Percentiles rank a stretch among this genome's conserved stretches.
Evolutionary conservation across 2,329 filamentous ascomycete genomes (phyloP).

Genomic region (Pseudogymnoascus sp.): DNA sequence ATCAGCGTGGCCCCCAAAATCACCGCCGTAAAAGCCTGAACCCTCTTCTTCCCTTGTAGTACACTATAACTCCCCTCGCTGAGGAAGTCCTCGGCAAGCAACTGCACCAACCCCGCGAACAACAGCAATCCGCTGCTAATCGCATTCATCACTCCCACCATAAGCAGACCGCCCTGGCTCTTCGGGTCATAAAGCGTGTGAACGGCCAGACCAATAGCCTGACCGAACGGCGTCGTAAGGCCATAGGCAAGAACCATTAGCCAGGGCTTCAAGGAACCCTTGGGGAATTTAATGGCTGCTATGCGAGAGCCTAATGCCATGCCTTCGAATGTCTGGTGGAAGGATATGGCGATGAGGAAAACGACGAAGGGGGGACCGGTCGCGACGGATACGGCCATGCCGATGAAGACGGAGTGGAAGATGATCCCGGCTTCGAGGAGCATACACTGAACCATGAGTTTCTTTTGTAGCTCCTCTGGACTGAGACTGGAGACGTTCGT

Average conservation of each 20-base stretch:
- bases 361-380: constrained; percentile 73
- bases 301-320: constrained; percentile 80
- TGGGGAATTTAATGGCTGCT: constrained; percentile 71
- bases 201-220: constrained; percentile 70
- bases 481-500: constrained; percentile 26
- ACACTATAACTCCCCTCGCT: constrained; percentile 56
- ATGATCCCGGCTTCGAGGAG: constrained; percentile 76
- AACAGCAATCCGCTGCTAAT: constrained; percentile 72
- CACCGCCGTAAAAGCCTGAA: constrained; percentile 55
- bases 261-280: constrained; percentile 65
- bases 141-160: constrained; percentile 83
- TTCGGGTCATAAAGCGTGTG: constrained; percentile 74
- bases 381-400: constrained; percentile 76
- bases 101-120: constrained; percentile 75
- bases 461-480: constrained; percentile 49
- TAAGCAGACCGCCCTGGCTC: constrained; percentile 65
- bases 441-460: constrained; percentile 67
- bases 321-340: constrained; percentile 85
- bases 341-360: constrained; percentile 70
- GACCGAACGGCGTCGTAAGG: constrained; percentile 70
- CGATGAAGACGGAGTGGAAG: constrained; percentile 80
- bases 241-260: constrained; percentile 73
- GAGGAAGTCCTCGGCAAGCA: constrained; percentile 81
- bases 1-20: constrained; percentile 52
- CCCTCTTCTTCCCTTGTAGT: constrained; percentile 46